These are phyloP conservation scores for Myriosclerotinia scirpicola DNA, from an alignment of 2,329 filamentous ascomycete species.

Conservation along the genomic window DNA sequence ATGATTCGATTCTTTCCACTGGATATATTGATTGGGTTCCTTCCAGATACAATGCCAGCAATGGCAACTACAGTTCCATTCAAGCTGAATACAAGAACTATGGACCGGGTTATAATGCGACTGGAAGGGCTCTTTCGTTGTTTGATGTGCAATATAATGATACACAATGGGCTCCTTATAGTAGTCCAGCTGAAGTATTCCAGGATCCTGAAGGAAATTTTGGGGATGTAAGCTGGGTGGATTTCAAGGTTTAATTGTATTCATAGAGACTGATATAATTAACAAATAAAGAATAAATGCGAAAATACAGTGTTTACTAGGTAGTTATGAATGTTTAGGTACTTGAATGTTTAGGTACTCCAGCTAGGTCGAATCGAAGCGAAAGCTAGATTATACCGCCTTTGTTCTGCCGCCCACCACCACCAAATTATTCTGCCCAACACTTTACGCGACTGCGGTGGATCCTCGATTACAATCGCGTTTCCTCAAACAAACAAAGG, in stretches of 20 bases:
- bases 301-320: too few species aligned
- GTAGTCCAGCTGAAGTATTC: slow-evolving; percentile 31
- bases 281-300: too few species aligned
- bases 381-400: too few species aligned
- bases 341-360: too few species aligned
- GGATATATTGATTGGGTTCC: slow-evolving; percentile 53
- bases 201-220: slow-evolving; percentile 31
- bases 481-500: slow-evolving; percentile 8
- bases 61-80: slow-evolving; percentile 43
- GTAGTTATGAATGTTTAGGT: too few species aligned
- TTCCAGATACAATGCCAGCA: slow-evolving; percentile 31
- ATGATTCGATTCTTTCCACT: slow-evolving; percentile 48
- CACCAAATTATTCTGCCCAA: neutral
- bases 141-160: slow-evolving; percentile 31
- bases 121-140: slow-evolving; percentile 40
- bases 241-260: slow-evolving; percentile 27
- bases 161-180: slow-evolving; percentile 28
- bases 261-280: neutral
- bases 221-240: slow-evolving; percentile 34
- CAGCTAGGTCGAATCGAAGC: too few species aligned
- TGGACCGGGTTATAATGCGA: slow-evolving; percentile 53
- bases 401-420: too few species aligned
- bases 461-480: slow-evolving; percentile 14
- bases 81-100: slow-evolving; percentile 54
- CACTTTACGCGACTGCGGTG: slow-evolving; percentile 17